Evolutionary conservation across 2,329 filamentous ascomycete species (phyloP).

Genomic region (Colletotrichum karsti): DNA sequence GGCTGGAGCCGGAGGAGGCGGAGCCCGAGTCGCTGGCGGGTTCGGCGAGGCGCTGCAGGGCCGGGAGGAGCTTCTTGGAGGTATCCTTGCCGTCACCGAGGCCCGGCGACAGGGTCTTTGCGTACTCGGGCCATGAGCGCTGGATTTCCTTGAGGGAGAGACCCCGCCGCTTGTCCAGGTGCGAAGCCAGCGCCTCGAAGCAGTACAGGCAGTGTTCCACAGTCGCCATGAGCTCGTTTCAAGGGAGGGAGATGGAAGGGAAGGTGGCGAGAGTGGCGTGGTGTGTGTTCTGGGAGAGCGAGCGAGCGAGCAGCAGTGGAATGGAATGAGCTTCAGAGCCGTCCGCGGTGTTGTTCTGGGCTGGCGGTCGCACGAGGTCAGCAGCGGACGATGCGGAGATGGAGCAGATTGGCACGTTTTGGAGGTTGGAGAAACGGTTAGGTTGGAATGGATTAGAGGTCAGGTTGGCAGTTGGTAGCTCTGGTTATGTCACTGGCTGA

Average conservation of each 20-base stretch:
- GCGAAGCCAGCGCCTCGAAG: conserved; percentile 85
- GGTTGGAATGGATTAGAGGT: not conserved
- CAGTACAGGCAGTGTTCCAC: conserved; percentile 89
- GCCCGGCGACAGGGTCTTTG: conserved; percentile 32
- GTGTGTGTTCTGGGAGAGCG: not conserved
- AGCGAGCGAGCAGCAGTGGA: not conserved
- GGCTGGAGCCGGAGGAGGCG: conserved; percentile 44
- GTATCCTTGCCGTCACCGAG: conserved; percentile 24
- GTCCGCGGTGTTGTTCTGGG: not conserved
- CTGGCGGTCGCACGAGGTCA: not conserved
- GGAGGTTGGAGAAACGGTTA: not conserved
- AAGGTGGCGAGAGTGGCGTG: not conserved
- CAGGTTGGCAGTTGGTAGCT: not conserved
- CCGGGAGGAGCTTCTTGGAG: conserved; percentile 49
- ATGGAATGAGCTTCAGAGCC: conserved; percentile 17
- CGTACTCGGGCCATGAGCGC: conserved; percentile 64
- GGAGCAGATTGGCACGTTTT: not conserved
- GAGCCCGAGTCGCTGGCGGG: conserved; percentile 35
- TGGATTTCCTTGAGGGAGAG: conserved; percentile 76
- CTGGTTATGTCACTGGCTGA: conserved; percentile 1
- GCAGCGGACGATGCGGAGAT: not conserved
- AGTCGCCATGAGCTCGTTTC: conserved; percentile 73
- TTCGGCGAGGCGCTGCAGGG: conserved; percentile 50
- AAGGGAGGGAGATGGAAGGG: not conserved
- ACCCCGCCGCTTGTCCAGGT: conserved; percentile 74